Conservation (phyloP, 192 early-diverging fungal genomes). For the Mortierella alpina region DNA sequence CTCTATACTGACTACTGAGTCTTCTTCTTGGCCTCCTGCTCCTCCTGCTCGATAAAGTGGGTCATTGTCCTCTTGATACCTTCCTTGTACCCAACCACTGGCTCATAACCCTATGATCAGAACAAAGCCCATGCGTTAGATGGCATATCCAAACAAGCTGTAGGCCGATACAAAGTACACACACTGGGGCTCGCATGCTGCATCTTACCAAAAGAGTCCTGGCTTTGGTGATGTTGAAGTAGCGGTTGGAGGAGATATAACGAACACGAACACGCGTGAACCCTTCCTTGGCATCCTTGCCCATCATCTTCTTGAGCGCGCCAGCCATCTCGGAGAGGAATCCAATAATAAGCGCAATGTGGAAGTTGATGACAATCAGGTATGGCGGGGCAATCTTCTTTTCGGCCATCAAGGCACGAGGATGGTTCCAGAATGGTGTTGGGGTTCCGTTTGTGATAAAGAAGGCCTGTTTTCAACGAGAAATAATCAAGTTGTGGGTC, state of each 20-base stretch:
- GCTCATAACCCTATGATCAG: conserved; percentile 57
- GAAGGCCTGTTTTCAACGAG: conserved; percentile 72
- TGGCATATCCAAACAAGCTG: no score
- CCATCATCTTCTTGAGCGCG: conserved; percentile 68
- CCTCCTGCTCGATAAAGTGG: conserved; percentile 44
- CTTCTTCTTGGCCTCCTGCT: conserved; percentile 33
- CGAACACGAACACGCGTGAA: conserved; percentile 84
- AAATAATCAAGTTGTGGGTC: neutral
- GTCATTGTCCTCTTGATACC: conserved; percentile 57
- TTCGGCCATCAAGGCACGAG: conserved; percentile 74
- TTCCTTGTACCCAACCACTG: conserved; percentile 65
- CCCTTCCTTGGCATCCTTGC: conserved; percentile 73
- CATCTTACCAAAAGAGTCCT: conserved; percentile 62
- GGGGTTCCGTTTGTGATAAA: conserved; percentile 94
- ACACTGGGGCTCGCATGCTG: neutral
- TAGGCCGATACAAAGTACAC: no score
- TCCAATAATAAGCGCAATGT: conserved; percentile 60
- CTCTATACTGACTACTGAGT: conserved; percentile 3
- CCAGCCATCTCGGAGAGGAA: conserved; percentile 75
- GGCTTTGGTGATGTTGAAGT: conserved; percentile 91
- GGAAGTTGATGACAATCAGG: conserved; percentile 68
- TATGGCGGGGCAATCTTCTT: conserved; percentile 67
- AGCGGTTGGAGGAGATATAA: conserved; percentile 81
- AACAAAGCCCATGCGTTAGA: neutral
- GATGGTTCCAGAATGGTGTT: conserved; percentile 91